Evolutionary conservation across 257 asterid species (phyloP).

Genomic region (Avicennia marina): DNA sequence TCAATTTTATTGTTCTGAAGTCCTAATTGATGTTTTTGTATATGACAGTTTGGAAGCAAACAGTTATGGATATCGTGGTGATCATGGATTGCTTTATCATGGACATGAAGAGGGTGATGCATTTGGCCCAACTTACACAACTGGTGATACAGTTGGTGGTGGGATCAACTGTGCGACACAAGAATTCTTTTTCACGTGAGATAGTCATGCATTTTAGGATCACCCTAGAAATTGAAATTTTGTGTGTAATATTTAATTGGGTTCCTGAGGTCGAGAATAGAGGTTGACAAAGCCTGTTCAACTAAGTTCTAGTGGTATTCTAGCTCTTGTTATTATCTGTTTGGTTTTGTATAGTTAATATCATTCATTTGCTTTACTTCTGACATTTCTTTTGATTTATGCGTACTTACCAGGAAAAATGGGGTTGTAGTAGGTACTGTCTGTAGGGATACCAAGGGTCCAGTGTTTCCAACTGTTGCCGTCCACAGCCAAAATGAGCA

Average conservation of each 20-base stretch:
- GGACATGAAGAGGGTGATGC: constrained; percentile 89
- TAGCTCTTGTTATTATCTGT: background rate
- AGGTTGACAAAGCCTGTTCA: background rate
- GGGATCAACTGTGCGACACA: constrained; percentile 84
- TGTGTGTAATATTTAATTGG: background rate
- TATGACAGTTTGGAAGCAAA: constrained; percentile 83
- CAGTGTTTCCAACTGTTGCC: constrained; percentile 81
- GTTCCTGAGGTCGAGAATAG: constrained; percentile 10
- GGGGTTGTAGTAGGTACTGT: constrained; percentile 73
- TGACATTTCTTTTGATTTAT: constrained; percentile 21
- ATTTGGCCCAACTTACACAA: constrained; percentile 79
- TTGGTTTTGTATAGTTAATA: background rate
- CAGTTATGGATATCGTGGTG: constrained; percentile 94
- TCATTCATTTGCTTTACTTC: background rate
- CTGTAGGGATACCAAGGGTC: constrained; percentile 78
- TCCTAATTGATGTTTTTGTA: constrained; percentile 15
- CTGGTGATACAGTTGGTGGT: constrained; percentile 91
- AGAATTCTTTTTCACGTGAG: constrained; percentile 95
- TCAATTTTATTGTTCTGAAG: constrained; percentile 12
- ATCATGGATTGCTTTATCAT: constrained; percentile 82
- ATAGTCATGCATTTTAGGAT: constrained; percentile 9
- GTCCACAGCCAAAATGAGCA: constrained; percentile 97
- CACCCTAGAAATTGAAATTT: background rate
- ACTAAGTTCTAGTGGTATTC: constrained; percentile 1
- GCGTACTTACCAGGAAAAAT: constrained; percentile 63